phyloP scores from a whole-genome alignment of 805 yeast species.

The Metschnikowia bowlesiae region DNA sequence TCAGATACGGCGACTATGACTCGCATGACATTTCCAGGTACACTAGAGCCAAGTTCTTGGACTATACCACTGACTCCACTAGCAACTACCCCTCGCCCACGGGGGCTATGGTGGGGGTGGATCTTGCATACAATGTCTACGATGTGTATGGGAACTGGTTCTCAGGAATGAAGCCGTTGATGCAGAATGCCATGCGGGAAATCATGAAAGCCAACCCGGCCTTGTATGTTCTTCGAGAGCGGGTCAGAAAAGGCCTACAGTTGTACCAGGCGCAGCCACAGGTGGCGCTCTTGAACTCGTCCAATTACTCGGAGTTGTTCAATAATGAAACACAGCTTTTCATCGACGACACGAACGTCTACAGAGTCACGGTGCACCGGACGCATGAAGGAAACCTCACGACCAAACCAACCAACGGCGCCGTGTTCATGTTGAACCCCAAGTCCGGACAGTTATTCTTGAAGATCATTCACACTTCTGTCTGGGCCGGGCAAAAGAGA shows the following conservation, averaged over 20 bases:
- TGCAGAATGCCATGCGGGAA: constrained; percentile 89
- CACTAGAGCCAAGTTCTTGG: constrained; percentile 87
- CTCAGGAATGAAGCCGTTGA: constrained; percentile 84
- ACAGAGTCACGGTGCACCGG: constrained; percentile 85
- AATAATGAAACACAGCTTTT: constrained; percentile 79
- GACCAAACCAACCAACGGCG: constrained; percentile 91
- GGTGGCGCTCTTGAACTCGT: constrained; percentile 83
- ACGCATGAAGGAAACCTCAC: constrained; percentile 91
- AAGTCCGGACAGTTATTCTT: constrained; percentile 84
- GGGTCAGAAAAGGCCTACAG: constrained; percentile 91
- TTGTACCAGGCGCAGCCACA: constrained; percentile 91
- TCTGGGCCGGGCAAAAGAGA: constrained; percentile 96
- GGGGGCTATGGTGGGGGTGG: constrained; percentile 86
- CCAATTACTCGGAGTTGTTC: constrained; percentile 86
- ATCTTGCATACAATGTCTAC: constrained; percentile 91
- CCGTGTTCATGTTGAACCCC: constrained; percentile 85
- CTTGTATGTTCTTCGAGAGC: constrained; percentile 81
- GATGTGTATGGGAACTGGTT: constrained; percentile 98
- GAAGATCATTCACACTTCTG: constrained; percentile 87
- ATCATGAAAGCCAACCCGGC: constrained; percentile 96
- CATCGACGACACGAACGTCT: constrained; percentile 91
- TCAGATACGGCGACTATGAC: constrained; percentile 95
- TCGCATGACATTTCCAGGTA: constrained; percentile 95
- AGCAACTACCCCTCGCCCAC: constrained; percentile 90
- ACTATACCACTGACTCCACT: constrained; percentile 83